Conservation (phyloP, 139 green algal genomes). For the Chlamydomonas urium region DNA sequence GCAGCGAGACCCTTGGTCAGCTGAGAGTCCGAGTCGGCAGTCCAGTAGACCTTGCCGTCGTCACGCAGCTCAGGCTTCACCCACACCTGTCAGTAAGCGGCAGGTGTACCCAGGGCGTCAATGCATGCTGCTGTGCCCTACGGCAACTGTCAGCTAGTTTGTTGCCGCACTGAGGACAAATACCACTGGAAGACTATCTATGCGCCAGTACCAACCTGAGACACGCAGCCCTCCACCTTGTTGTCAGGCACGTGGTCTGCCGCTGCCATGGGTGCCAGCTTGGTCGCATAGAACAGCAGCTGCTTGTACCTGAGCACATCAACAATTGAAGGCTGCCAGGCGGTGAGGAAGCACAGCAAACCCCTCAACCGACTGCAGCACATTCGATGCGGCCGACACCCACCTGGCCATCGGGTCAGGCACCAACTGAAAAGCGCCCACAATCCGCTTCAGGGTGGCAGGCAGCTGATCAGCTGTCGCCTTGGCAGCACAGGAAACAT, state of each 20-base stretch:
- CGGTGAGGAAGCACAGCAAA: background rate
- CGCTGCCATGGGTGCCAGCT: slow-evolving; percentile 70
- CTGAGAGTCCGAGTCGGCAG: slow-evolving; percentile 91
- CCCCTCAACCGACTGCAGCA: background rate
- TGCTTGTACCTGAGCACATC: slow-evolving; percentile 83
- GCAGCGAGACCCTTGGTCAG: slow-evolving; percentile 95
- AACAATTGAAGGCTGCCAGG: background rate
- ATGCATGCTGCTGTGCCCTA: too few relatives aligned
- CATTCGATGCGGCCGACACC: background rate
- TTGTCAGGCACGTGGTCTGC: slow-evolving; percentile 75
- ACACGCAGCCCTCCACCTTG: slow-evolving; percentile 92
- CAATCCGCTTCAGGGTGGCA: slow-evolving; percentile 67
- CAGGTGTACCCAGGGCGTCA: background rate
- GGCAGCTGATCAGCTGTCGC: slow-evolving; percentile 49
- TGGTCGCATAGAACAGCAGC: slow-evolving; percentile 93
- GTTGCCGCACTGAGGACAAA: background rate
- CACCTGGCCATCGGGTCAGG: slow-evolving; percentile 68
- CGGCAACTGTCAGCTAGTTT: too few relatives aligned
- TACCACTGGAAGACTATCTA: background rate
- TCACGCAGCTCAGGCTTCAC: slow-evolving; percentile 68
- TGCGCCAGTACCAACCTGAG: slow-evolving; percentile 31
- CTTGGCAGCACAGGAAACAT: slow-evolving; percentile 22
- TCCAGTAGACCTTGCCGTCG: slow-evolving; percentile 82
- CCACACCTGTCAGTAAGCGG: too few relatives aligned
- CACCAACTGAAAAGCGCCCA: slow-evolving; percentile 74